Percentiles rank a stretch among this genome's conserved stretches.
These are phyloP conservation scores for Cadophora gregata DNA, from an alignment of 2,329 filamentous ascomycete genomes.

Conservation along the genomic window DNA sequence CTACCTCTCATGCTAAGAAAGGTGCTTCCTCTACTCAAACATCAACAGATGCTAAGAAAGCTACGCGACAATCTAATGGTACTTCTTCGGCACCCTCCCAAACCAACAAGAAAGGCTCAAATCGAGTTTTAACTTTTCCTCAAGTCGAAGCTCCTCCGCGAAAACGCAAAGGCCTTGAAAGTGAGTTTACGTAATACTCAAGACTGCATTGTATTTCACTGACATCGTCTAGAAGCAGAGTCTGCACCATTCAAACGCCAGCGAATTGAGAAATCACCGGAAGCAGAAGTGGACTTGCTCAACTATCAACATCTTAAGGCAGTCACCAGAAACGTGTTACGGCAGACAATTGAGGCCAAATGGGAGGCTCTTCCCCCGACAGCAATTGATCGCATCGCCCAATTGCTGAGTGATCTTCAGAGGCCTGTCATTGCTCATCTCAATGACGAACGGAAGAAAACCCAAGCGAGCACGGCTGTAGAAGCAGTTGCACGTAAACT, in stretches of 20 bases:
- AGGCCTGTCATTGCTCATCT: conserved; percentile 66
- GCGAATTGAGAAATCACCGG: conserved; percentile 13
- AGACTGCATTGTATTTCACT: background rate
- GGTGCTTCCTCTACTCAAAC: conserved; percentile 10
- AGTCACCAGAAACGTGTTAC: conserved; percentile 60
- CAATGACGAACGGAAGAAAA: conserved; percentile 51
- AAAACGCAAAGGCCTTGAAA: conserved; percentile 27
- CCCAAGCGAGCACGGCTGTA: conserved; percentile 57
- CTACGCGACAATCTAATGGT: conserved; percentile 8
- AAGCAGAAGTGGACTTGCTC: conserved; percentile 21
- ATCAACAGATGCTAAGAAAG: conserved; percentile 18
- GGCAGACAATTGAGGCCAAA: conserved; percentile 69
- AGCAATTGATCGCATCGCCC: conserved; percentile 60
- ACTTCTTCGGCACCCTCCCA: conserved; percentile 14
- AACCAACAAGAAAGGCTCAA: conserved; percentile 15
- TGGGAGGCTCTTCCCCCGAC: conserved; percentile 64
- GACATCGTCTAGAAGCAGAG: conserved; percentile 15
- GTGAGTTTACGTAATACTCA: conserved; percentile 16
- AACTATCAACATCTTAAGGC: conserved; percentile 58
- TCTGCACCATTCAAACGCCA: conserved; percentile 23
- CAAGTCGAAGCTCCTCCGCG: conserved; percentile 14
- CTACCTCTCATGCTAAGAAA: conserved; percentile 1
- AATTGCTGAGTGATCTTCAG: conserved; percentile 63
- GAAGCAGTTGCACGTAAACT: conserved; percentile 61
- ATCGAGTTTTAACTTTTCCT: conserved; percentile 18